Conservation (phyloP, 768 basidiomycete species). For the Lepiota venenata region DNA sequence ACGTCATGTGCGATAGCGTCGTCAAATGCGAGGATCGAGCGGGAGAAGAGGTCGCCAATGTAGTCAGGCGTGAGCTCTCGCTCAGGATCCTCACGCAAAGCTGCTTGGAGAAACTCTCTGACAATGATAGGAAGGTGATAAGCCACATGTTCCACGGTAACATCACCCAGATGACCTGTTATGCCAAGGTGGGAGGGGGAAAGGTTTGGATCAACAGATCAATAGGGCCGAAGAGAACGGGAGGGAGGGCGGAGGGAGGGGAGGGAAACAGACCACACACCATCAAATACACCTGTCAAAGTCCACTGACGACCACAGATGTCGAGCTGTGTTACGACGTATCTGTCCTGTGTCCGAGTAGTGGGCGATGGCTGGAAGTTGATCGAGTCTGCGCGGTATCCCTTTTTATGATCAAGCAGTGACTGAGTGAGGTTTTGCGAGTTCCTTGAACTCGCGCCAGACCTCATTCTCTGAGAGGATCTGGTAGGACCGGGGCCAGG, state of each 20-base stretch:
- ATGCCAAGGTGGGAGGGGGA: constrained; percentile 7
- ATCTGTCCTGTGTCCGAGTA: constrained; percentile 60
- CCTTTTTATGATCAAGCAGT: constrained; percentile 11
- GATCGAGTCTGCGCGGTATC: constrained; percentile 44
- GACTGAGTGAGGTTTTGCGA: constrained; percentile 46
- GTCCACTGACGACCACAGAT: constrained; percentile 56
- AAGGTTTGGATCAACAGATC: constrained; percentile 5
- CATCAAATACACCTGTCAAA: constrained; percentile 72
- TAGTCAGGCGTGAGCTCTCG: constrained; percentile 40
- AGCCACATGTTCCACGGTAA: constrained; percentile 66
- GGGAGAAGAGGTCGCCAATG: constrained; percentile 54
- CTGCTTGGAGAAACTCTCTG: constrained; percentile 50
- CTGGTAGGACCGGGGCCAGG: constrained; percentile 60
- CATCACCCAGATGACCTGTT: constrained; percentile 65
- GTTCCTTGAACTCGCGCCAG: constrained; percentile 46
- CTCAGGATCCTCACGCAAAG: constrained; percentile 33
- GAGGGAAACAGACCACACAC: constrained; percentile 28
- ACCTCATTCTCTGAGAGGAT: constrained; percentile 47
- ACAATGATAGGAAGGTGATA: constrained; percentile 68
- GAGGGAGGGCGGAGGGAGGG: background rate
- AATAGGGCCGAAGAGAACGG: background rate
- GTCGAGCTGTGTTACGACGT: constrained; percentile 53
- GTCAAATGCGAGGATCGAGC: constrained; percentile 59
- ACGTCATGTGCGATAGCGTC: constrained; percentile 67
- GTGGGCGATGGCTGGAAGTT: constrained; percentile 64